Percentiles rank a stretch among this genome's conserved stretches.
phyloP scores from a whole-genome alignment of 106 monocot genomes.

The Platanthera zijinensis region DNA sequence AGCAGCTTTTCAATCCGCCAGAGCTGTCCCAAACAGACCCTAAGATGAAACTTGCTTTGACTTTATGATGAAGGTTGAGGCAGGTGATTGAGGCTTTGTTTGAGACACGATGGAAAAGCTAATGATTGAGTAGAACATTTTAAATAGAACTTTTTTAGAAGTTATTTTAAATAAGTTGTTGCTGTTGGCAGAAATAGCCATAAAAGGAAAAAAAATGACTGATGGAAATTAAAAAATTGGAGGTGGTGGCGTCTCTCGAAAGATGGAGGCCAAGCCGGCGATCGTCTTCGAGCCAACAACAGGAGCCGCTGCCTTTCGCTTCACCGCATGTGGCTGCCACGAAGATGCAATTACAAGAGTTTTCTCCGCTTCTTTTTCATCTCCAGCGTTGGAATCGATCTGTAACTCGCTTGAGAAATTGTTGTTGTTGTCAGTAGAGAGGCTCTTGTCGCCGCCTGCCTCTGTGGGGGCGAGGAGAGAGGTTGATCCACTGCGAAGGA shows the following conservation, averaged over 20 bases:
- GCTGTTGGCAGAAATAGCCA: background rate
- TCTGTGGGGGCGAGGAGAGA: too few species aligned
- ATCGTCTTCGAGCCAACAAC: constrained; percentile 18
- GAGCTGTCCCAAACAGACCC: too few species aligned
- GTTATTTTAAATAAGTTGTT: too few species aligned
- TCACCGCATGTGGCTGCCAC: constrained; percentile 29
- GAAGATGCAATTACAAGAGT: background rate
- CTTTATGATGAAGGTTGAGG: too few species aligned
- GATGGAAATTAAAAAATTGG: constrained; percentile 3
- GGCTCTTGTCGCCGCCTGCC: background rate
- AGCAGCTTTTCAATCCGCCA: too few species aligned
- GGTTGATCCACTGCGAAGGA: background rate
- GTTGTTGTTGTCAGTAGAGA: constrained; percentile 5
- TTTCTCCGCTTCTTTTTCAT: constrained; percentile 1
- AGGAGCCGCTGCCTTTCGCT: background rate
- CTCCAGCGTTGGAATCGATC: background rate
- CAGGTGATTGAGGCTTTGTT: too few species aligned
- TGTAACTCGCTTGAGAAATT: constrained; percentile 7
- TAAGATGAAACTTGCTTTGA: too few species aligned
- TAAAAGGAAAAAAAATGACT: background rate
- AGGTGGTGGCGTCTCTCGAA: constrained; percentile 1
- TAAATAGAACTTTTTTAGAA: too few species aligned
- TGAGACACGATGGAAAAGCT: too few species aligned
- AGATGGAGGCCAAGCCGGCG: constrained; percentile 30
- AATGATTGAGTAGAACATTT: too few species aligned